Conservation (phyloP, 2,329 filamentous ascomycete species). For the Neofusicoccum sp. region DNA sequence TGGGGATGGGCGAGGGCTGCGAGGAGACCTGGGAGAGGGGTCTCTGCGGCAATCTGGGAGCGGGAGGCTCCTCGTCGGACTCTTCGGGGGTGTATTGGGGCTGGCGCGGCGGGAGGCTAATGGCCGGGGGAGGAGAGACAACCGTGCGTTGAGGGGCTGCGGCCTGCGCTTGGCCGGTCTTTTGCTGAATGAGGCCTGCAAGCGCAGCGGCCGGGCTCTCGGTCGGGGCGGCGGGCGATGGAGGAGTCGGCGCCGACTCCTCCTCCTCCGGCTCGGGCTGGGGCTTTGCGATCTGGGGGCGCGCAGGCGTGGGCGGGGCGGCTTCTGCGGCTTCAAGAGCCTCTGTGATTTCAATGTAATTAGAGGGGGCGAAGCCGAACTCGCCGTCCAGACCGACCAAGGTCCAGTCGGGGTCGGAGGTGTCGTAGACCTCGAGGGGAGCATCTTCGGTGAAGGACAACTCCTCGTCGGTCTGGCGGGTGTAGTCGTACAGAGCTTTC, state of each 20-base stretch:
- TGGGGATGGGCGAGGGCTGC: conserved; percentile 43
- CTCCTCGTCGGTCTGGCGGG: conserved; percentile 95
- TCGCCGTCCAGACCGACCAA: conserved; percentile 80
- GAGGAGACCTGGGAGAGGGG: conserved; percentile 57
- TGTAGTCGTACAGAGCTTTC: conserved; percentile 97
- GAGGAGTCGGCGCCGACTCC: conserved; percentile 43
- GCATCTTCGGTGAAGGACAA: conserved; percentile 92
- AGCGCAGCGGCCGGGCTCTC: conserved; percentile 59
- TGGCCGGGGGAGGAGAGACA: conserved; percentile 47
- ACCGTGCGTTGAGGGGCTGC: conserved; percentile 14
- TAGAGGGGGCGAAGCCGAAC: conserved; percentile 91
- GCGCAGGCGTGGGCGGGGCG: conserved; percentile 39
- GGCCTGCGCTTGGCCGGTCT: conserved; percentile 68
- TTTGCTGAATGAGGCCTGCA: conserved; percentile 52
- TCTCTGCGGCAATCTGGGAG: conserved; percentile 60
- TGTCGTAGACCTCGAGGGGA: conserved; percentile 79
- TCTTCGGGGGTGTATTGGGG: conserved; percentile 63
- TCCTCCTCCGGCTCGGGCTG: conserved; percentile 45
- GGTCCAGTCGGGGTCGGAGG: conserved; percentile 93
- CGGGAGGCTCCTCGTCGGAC: conserved; percentile 63
- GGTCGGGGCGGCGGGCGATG: conserved; percentile 43
- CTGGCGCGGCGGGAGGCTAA: conserved; percentile 48
- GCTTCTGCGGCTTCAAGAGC: conserved; percentile 51
- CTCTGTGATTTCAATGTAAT: conserved; percentile 77
- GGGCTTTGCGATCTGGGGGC: conserved; percentile 37